phyloP scores from a whole-genome alignment of 23 red algal genomes.

The Chondrus crispus region DNA sequence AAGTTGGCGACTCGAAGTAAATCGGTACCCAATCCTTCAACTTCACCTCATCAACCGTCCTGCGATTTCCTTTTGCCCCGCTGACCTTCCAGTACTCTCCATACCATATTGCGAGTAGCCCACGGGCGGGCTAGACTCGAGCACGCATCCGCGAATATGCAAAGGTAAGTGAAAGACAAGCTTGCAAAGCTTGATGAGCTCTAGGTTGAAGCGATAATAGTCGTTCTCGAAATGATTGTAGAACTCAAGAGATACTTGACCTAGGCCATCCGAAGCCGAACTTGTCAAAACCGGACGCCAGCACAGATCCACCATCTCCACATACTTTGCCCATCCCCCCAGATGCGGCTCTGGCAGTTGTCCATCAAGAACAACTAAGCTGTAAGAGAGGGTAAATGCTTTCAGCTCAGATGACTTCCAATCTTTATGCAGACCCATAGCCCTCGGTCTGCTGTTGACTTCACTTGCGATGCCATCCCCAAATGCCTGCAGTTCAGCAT shows the following conservation, averaged over 20 bases:
- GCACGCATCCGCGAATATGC: not conserved
- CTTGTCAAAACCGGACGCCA: not conserved
- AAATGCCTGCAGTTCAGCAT: not conserved
- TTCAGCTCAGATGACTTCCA: not conserved
- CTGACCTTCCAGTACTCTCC: too few species aligned
- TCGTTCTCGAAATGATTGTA: not conserved
- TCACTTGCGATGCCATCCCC: not conserved
- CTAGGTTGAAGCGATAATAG: not conserved
- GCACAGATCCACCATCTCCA: not conserved
- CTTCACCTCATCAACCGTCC: too few species aligned
- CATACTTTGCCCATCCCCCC: not conserved
- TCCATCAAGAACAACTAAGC: not conserved
- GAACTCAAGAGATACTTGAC: not conserved
- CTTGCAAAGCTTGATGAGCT: not conserved
- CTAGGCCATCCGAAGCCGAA: not conserved
- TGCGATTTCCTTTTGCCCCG: too few species aligned
- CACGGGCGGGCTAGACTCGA: not conserved
- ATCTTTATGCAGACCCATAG: not conserved
- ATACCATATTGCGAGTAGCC: not conserved
- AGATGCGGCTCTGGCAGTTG: not conserved
- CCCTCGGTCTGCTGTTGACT: not conserved
- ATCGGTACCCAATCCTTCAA: too few species aligned
- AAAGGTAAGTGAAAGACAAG: not conserved
- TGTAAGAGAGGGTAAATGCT: not conserved
- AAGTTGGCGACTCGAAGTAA: too few species aligned